These are phyloP conservation scores for Laburnicola sp. DNA, from an alignment of 2,329 filamentous ascomycete species.

Conservation along the genomic window DNA sequence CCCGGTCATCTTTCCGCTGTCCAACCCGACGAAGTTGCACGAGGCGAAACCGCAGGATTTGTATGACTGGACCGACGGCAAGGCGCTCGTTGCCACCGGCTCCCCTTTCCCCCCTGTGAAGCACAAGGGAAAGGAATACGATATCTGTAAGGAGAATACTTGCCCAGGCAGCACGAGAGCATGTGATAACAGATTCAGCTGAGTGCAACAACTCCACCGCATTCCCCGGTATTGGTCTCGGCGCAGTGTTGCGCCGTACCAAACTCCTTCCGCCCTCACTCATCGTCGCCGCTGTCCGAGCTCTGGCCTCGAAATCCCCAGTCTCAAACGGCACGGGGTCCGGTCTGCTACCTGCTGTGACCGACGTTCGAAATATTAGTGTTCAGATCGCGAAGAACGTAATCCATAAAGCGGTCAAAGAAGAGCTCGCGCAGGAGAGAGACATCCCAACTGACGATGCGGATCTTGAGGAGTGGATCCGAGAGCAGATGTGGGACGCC, in stretches of 20 bases:
- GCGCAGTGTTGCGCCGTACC: slow-evolving; percentile 70
- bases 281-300: slow-evolving; percentile 77
- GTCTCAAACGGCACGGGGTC: slow-evolving; percentile 64
- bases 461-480: slow-evolving; percentile 70
- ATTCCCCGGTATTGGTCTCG: slow-evolving; percentile 85
- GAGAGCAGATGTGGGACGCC: slow-evolving; percentile 79
- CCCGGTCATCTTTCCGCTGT: slow-evolving; percentile 86
- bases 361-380: slow-evolving; percentile 73
- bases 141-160: slow-evolving; percentile 51
- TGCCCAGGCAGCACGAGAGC: neutral
- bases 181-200: slow-evolving; percentile 50
- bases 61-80: slow-evolving; percentile 75
- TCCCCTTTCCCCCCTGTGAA: slow-evolving; percentile 78
- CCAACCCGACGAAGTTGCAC: slow-evolving; percentile 81
- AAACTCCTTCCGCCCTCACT: slow-evolving; percentile 72
- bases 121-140: slow-evolving; percentile 57
- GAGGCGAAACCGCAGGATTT: slow-evolving; percentile 79
- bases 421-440: slow-evolving; percentile 66
- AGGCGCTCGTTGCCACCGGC: slow-evolving; percentile 78
- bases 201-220: slow-evolving; percentile 89
- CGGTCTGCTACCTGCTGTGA: slow-evolving; percentile 75
- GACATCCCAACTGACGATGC: slow-evolving; percentile 63
- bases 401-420: slow-evolving; percentile 70
- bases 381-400: slow-evolving; percentile 76
- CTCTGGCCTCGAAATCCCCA: slow-evolving; percentile 71